phyloP scores from a whole-genome alignment of 306 rosid genomes.

The Abrus precatorius region DNA sequence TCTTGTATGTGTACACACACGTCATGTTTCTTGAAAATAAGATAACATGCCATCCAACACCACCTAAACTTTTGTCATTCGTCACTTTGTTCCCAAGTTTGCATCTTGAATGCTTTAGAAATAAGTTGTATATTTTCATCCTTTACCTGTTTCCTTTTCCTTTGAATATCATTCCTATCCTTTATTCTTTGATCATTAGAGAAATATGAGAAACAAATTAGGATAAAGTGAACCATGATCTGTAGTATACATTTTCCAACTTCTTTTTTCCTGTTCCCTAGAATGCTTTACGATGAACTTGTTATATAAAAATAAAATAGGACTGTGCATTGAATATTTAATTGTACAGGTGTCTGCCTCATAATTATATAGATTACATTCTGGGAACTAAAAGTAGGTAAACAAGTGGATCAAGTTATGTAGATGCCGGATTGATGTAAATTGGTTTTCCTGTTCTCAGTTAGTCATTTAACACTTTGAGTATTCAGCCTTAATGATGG shows the following conservation, averaged over 20 bases:
- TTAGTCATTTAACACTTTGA: slow-evolving; percentile 1
- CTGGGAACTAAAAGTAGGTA: neutral
- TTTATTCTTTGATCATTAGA: neutral
- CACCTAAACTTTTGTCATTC: slow-evolving; percentile 3
- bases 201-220: neutral
- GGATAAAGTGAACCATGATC: slow-evolving; percentile 25
- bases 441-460: slow-evolving; percentile 14
- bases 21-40: slow-evolving; percentile 15
- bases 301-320: slow-evolving; percentile 4
- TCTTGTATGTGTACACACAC: neutral
- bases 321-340: neutral
- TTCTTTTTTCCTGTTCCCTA: neutral
- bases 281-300: slow-evolving; percentile 1
- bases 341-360: neutral
- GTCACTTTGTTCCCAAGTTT: slow-evolving; percentile 21
- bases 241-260: neutral
- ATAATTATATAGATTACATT: neutral
- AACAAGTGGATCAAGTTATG: slow-evolving; percentile 8
- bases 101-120: slow-evolving; percentile 21
- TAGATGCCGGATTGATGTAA: slow-evolving; percentile 1
- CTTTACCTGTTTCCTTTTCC: slow-evolving; percentile 10
- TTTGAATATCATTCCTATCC: slow-evolving; percentile 15
- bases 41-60: neutral
- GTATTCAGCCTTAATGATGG: neutral
- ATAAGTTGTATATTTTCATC: neutral